Evolutionary conservation across 2,329 filamentous ascomycete species (phyloP), one percentile per base, ranked within the genome.

Genomic region (Colletotrichum falcatum): DNA sequence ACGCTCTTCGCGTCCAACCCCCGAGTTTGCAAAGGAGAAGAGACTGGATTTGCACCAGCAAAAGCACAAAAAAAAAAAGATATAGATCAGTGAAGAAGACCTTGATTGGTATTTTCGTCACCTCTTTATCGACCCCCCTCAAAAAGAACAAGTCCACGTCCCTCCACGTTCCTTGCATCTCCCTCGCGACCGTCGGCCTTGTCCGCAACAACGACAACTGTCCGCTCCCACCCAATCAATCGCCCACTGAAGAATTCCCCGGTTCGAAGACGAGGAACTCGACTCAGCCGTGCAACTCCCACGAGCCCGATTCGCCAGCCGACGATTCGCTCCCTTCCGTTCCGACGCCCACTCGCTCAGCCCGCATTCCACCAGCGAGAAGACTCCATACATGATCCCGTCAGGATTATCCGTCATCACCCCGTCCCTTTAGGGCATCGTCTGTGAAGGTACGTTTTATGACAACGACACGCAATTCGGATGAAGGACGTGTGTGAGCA

Each of bases 181-280:
- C 61, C 60, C 66, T 70, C 61, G 23, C 64, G 59, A 68, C 61
- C 49, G 61, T 68, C 65, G 53, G 61, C 61, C 65, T 33, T 30
- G 26, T 59, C 62, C 51, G 66, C 62, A 44, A 9, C 42, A 20
- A 44, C 42, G 55, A 66, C 62, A 48, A 70, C 58, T n/a, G 42
- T 48, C 42, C 28, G 48, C 30, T 59, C 55, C 18, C 26, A 46
- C 39, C 56, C 58, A 37, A 63, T 54, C 67, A 69, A 65, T 55
- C 30, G 48, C 59, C 73, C 72, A 44, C 73, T 62, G 60, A 67
- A 66, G 73, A 81, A 84, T 85, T 84, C 82, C 82, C 83, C 79
- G 79, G 78, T 77, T 78, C 78, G 77, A 78, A 78, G 72, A 78
- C 78, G 77, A 82, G 80, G 82, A 84, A 83, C 82, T 81, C 78